Evolutionary conservation across 2,329 filamentous ascomycete species (phyloP).

Genomic region (Ceratocystis cubensis): DNA sequence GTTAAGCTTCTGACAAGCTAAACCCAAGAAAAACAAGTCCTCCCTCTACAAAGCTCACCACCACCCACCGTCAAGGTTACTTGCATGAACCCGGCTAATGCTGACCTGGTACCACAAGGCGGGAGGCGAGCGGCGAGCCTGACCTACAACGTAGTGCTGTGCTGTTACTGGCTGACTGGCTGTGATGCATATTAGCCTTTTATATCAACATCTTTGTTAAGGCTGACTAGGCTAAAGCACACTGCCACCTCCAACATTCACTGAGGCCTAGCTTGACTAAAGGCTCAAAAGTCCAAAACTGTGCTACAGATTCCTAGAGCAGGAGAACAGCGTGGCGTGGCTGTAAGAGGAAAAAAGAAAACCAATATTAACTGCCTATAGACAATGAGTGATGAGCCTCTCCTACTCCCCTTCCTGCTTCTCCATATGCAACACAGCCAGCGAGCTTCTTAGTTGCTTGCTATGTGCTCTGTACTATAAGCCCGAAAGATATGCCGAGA

Average conservation of each 20-base stretch:
- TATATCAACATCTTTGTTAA: too few species aligned
- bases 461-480: background rate
- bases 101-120: too few species aligned
- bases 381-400: background rate
- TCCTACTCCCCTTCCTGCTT: background rate
- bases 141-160: background rate
- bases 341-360: background rate
- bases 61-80: background rate
- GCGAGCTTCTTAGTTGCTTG: background rate
- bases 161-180: background rate
- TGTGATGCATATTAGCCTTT: too few species aligned
- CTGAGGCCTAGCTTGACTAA: background rate
- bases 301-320: background rate
- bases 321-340: background rate
- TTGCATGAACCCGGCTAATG: background rate
- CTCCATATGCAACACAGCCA: background rate
- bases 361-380: background rate
- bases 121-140: too few species aligned
- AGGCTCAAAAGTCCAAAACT: background rate
- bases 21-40: too few species aligned
- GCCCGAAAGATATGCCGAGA: conserved; percentile 9
- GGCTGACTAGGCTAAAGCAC: background rate
- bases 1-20: background rate
- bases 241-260: background rate
- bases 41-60: too few species aligned